Evolutionary conservation across 2,329 filamentous ascomycete genomes (phyloP), one percentile per base, ranked within the genome.

Genomic region (Cercospora zeina): DNA sequence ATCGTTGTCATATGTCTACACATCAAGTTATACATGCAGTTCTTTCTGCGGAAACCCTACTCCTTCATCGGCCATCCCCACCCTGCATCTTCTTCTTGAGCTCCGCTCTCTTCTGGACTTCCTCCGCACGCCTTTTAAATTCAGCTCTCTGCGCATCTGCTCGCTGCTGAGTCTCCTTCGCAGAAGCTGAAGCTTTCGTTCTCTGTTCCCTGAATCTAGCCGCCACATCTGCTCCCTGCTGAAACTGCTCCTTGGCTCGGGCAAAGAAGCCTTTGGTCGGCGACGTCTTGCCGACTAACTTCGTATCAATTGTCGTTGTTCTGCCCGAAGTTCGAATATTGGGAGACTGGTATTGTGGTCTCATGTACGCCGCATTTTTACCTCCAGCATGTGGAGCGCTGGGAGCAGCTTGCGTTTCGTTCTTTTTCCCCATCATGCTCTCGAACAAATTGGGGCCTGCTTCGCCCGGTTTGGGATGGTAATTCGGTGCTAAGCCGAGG

Each of bases 401-500:
- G 8, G 31, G 24, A 33, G 56, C 42, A 16, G 16, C 24, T 14
- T 33, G 31, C 49, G 24, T 13, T 33, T n/a, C 11, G 1, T 51
- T 24, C 11, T 11, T 14, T 19, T 33, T n/a, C 19, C 13, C 50
- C 47, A 61, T 51, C 30, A 60, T 39, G 7, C 21, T 16, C 16
- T 60, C 49, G 13, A 60, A 34, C 16, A 54, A 24, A 14, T 37
- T 37, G 6, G 39, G 27, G 11, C 19, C n/a, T 30, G 37, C 45
- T 27, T 62, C 58, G n/a, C 61, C 62, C 1, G 64, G 62, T 24
- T 67, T 64, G 4, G 66, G 62, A 31, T 69, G 67, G 57, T 72
- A 72, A 3, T 76, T 56, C n/a, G 76, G 76, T 8, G 74, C 70
- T 42, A 82, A 71, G 33, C 74, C 67, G 36, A 81, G 70, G 45